These are phyloP conservation scores for Coffea canephora DNA, from an alignment of 257 asterid genomes.

Conservation along the genomic window DNA sequence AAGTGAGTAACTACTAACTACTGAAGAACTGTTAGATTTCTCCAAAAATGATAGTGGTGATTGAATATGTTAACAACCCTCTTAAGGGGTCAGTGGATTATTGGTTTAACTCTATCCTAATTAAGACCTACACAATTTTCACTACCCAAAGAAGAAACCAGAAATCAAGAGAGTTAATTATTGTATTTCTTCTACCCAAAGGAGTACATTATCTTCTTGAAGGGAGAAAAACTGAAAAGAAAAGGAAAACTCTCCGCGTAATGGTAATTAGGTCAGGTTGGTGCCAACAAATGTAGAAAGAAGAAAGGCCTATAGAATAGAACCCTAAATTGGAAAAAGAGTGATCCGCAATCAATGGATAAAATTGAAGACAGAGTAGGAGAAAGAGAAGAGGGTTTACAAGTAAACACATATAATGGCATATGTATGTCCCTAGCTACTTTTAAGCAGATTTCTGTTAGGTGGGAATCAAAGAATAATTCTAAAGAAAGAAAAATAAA, in stretches of 20 bases:
- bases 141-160: neutral
- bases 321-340: conserved; percentile 6
- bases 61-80: neutral
- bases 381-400: neutral
- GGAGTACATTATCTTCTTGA: neutral
- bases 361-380: neutral
- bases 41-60: neutral
- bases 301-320: conserved; percentile 2
- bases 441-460: conserved; percentile 6
- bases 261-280: conserved; percentile 12
- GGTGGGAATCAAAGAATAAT: conserved; percentile 14
- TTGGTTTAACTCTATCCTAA: no score
- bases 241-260: conserved; percentile 16
- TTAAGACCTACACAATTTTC: neutral
- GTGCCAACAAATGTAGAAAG: conserved; percentile 18
- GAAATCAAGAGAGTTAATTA: neutral
- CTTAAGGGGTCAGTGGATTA: neutral
- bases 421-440: conserved; percentile 16
- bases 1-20: neutral
- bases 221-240: neutral
- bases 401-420: neutral
- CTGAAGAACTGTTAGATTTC: neutral
- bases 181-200: neutral
- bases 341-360: conserved; percentile 21
- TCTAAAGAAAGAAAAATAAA: neutral